These are phyloP conservation scores for Mimosa pudica DNA, from an alignment of 306 rosid genomes.

Conservation along the genomic window DNA sequence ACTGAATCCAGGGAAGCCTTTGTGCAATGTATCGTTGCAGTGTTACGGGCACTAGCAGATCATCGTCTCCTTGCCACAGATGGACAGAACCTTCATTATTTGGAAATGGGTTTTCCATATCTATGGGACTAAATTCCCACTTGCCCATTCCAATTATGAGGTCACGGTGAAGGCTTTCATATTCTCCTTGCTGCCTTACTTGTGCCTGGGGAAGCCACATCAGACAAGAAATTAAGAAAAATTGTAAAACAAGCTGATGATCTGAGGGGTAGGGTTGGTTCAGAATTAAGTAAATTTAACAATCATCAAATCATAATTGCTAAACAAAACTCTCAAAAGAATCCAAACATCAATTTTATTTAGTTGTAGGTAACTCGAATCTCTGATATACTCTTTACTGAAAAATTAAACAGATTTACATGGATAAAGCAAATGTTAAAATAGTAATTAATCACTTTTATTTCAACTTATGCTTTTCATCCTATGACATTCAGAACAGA, in stretches of 20 bases:
- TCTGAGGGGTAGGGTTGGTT: not conserved
- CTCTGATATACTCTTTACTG: slow-evolving; percentile 8
- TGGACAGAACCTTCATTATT: slow-evolving; percentile 71
- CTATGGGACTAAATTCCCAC: slow-evolving; percentile 82
- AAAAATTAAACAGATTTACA: slow-evolving; percentile 12
- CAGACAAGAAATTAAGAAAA: slow-evolving; percentile 16
- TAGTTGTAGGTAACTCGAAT: slow-evolving; percentile 11
- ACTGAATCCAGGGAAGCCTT: slow-evolving; percentile 78
- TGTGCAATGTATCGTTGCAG: slow-evolving; percentile 62
- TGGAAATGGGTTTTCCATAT: slow-evolving; percentile 78
- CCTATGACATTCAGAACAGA: slow-evolving; percentile 18
- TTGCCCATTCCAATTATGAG: slow-evolving; percentile 62
- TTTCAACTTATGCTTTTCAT: slow-evolving; percentile 12
- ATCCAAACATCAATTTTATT: slow-evolving; percentile 7
- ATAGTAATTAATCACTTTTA: not conserved
- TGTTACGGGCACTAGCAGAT: slow-evolving; percentile 56
- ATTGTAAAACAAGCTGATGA: slow-evolving; percentile 10
- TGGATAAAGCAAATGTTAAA: slow-evolving; percentile 15
- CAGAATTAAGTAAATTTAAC: slow-evolving; percentile 8
- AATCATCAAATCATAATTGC: not conserved
- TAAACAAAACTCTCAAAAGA: not conserved
- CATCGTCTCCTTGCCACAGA: slow-evolving; percentile 91
- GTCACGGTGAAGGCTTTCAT: slow-evolving; percentile 67
- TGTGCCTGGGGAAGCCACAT: slow-evolving; percentile 52
- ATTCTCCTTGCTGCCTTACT: slow-evolving; percentile 70